Conservation (phyloP, 495 filamentous ascomycete species). For the Pseudoneurospora amorphoporcata region DNA sequence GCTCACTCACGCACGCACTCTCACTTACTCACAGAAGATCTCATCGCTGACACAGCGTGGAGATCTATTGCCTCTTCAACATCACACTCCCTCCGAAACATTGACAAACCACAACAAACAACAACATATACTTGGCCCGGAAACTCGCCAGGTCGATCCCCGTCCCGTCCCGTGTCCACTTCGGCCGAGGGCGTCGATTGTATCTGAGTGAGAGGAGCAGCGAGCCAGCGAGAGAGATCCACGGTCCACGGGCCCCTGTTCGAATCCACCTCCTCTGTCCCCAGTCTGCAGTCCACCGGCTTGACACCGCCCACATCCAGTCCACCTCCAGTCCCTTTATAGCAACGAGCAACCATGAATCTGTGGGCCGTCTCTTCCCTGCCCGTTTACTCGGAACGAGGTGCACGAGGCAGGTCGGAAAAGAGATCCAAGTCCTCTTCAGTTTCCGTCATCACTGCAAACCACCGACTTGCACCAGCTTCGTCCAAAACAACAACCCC, state of each 20-base stretch:
- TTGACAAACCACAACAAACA: not conserved
- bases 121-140: not conserved
- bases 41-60: not conserved
- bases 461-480: not conserved
- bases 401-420: slow-evolving; percentile 11
- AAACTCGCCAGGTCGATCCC: not conserved
- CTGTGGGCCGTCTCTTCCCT: slow-evolving; percentile 25
- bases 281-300: not conserved
- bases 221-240: not conserved
- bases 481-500: not conserved
- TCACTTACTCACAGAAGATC: not conserved
- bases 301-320: slow-evolving; percentile 1
- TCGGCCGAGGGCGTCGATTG: not conserved
- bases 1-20: not conserved
- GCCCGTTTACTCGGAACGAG: slow-evolving; percentile 21
- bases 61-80: not conserved
- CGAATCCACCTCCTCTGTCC: not conserved
- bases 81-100: not conserved
- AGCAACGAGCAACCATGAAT: slow-evolving; percentile 16
- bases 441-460: not conserved
- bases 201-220: not conserved
- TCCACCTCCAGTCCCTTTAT: not conserved
- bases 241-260: not conserved
- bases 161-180: not conserved
- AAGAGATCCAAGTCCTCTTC: slow-evolving; percentile 10